Base-by-base conservation (phyloP, 2,329 filamentous ascomycete genomes). In the Aspergillus texensis region DNA sequence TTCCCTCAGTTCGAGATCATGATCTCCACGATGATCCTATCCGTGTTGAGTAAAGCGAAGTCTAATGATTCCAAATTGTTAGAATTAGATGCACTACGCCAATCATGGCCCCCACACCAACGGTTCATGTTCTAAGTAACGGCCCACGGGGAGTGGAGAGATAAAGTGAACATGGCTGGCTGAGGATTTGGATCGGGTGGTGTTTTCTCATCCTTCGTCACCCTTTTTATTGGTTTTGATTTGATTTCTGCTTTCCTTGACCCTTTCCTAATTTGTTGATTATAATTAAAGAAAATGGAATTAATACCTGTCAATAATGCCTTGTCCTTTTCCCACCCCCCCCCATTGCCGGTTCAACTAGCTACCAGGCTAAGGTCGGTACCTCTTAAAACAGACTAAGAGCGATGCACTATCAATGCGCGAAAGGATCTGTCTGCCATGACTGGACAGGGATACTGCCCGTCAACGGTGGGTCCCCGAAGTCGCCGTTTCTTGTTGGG, bases 1-100 rank as follows among this genome's bases (percentile, higher is more conserved):
- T 62, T 21, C 54, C 32, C 28, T 48, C 52, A 43, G 45, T 58
- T 46, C 57, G 48, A 62, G 62, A 62, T 62, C 45, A 32, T 58
- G 57, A 68, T 65, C 63, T 39, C 41, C 62, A 48, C 46, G 68
- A 54, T 59, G 67, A 71, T 71, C 69, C 14, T 54, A 61, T 36
- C 69, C 61, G 16, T 19, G 34, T 39, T 32, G 14, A 61, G 68
- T 65, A 64, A 54, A 60, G 60, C 57, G 57, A 64, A 70, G 63
- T 61, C 61, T 62, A 69, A 70, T 63, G 62, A 71, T 71, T 71
- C 62, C 67, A 70, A 71, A 71, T 71, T 61, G 56, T 65, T 46
- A 63, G 52, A 58, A 43, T 65, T 65, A 67, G 58, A 54, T 43
- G 26, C 55, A 46, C 60, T 62, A 50, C 59, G 62, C 69, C 66